Evolutionary conservation across 331 rosid genomes (phyloP).

Genomic region (Erythrophleum ivorense): DNA sequence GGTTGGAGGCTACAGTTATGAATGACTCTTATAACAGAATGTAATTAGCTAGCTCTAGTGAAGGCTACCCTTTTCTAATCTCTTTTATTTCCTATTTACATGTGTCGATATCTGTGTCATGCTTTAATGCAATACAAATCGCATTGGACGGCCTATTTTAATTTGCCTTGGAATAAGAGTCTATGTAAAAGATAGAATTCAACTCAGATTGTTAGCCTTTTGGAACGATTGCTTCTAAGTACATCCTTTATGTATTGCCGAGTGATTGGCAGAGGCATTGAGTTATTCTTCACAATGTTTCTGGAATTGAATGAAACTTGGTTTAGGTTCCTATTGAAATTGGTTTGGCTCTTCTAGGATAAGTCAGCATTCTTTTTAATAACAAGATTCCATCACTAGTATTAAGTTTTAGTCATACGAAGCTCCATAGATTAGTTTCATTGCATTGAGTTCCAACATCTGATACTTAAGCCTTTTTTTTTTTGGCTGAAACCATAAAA

Average conservation of each 20-base stretch:
- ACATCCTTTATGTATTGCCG: not conserved
- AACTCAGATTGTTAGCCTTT: not conserved
- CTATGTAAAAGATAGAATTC: not conserved
- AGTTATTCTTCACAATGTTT: not conserved
- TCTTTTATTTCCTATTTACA: no score
- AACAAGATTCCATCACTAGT: not conserved
- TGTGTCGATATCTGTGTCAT: not conserved
- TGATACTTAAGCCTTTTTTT: not conserved
- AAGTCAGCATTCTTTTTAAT: not conserved
- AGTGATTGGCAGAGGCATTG: slow-evolving; percentile 3
- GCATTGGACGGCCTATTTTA: not conserved
- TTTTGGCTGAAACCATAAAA: not conserved
- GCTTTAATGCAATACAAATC: not conserved
- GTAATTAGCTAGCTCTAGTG: no score
- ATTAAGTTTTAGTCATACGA: not conserved
- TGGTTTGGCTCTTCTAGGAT: no score
- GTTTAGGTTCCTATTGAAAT: slow-evolving; percentile 2
- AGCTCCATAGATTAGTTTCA: not conserved
- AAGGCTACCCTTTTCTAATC: no score
- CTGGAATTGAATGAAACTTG: not conserved
- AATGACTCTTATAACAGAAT: no score
- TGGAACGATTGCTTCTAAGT: not conserved
- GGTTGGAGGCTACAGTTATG: no score
- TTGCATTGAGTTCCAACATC: not conserved
- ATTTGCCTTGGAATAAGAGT: not conserved